Evolutionary conservation across 2,329 filamentous ascomycete species (phyloP).

Genomic region (Penicillium sp.): DNA sequence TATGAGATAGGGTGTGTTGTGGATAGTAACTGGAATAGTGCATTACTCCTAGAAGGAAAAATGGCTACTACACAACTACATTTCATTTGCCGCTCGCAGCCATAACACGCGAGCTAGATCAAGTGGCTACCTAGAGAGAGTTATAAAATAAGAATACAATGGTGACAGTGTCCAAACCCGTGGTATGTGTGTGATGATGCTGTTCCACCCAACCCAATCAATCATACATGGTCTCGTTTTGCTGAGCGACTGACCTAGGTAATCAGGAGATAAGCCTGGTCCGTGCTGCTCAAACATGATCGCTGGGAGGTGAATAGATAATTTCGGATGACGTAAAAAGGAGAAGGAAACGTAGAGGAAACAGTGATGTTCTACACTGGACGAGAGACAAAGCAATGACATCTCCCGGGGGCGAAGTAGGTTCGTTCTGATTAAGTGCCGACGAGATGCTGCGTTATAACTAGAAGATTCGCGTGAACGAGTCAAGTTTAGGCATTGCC

Average conservation of each 20-base stretch:
- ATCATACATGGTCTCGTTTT: conserved; percentile 28
- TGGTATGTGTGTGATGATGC: conserved; percentile 11
- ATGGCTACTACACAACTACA: neutral
- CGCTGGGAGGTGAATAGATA: conserved; percentile 32
- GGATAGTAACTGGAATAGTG: no score
- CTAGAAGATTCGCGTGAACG: neutral
- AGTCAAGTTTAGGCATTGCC: conserved; percentile 20
- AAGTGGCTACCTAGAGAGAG: conserved; percentile 24
- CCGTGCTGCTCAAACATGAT: conserved; percentile 23
- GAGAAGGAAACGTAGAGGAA: conserved; percentile 7
- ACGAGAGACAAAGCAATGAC: conserved; percentile 10
- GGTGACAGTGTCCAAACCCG: conserved; percentile 31
- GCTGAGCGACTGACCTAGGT: conserved; percentile 13
- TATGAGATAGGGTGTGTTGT: no score
- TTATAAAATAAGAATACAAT: conserved; percentile 35
- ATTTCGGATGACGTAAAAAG: conserved; percentile 15
- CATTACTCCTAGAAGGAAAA: no score
- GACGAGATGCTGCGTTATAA: neutral
- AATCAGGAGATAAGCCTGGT: conserved; percentile 14
- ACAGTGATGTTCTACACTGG: conserved; percentile 20
- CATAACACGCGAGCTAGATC: conserved; percentile 4
- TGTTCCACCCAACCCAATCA: conserved; percentile 26
- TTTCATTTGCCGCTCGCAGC: conserved; percentile 5
- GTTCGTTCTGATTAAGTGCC: conserved; percentile 6
- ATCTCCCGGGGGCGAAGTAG: neutral